These are phyloP conservation scores for Trichoderma koningii DNA, from an alignment of 2,329 filamentous ascomycete genomes.

Conservation along the genomic window DNA sequence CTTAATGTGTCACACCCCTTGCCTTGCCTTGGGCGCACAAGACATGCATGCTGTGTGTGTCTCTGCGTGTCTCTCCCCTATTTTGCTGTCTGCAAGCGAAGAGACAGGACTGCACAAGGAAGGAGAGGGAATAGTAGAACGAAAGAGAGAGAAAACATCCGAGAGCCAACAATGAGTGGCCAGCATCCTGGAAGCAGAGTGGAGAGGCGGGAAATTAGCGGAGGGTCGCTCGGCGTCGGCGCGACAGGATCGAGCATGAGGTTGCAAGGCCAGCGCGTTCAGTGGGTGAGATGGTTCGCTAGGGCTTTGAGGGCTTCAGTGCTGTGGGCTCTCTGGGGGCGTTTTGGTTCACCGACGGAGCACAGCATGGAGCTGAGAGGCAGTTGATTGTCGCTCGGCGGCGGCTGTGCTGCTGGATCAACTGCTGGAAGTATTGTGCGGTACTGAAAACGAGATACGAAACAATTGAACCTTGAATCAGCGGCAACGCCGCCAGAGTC, in stretches of 20 bases:
- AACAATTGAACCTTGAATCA: no score
- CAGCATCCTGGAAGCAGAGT: conserved; percentile 25
- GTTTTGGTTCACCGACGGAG: conserved; percentile 17
- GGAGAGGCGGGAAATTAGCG: conserved; percentile 30
- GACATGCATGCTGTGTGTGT: conserved; percentile 9
- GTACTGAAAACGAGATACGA: no score
- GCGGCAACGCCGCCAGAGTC: conserved; percentile 12
- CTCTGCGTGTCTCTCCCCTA: conserved; percentile 15
- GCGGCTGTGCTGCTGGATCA: conserved; percentile 9
- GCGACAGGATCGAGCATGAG: not conserved
- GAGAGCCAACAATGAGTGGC: conserved; percentile 16
- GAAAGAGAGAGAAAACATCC: not conserved
- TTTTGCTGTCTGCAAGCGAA: conserved; percentile 12
- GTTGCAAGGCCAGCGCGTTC: not conserved
- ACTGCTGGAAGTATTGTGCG: no score
- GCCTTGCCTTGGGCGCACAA: conserved; percentile 10
- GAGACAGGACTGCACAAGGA: not conserved
- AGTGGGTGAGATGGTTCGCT: conserved; percentile 9
- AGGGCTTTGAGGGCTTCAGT: not conserved
- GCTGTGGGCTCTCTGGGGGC: no score
- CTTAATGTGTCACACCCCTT: not conserved
- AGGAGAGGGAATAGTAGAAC: no score
- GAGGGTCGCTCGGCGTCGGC: conserved; percentile 22
- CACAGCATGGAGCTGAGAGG: conserved; percentile 1
- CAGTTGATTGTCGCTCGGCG: not conserved